These are phyloP conservation scores for Penicillium hordei DNA, from an alignment of 2,329 filamentous ascomycete species.

Conservation along the genomic window DNA sequence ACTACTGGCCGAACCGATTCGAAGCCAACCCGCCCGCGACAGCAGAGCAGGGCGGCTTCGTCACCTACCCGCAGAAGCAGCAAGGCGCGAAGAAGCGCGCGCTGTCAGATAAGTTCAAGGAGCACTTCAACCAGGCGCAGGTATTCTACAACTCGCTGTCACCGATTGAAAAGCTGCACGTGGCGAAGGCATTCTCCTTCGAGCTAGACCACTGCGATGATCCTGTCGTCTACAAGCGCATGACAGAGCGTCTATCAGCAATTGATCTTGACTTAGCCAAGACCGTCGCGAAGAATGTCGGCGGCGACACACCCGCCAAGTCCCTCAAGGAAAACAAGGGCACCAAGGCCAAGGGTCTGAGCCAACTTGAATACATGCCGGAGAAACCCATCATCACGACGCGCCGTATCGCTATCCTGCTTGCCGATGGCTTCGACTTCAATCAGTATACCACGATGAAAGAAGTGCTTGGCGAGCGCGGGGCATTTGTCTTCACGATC, in stretches of 20 bases:
- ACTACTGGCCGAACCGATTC: slow-evolving; percentile 78
- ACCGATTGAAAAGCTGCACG: slow-evolving; percentile 36
- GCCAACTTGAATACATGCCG: slow-evolving; percentile 65
- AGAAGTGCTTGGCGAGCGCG: slow-evolving; percentile 59
- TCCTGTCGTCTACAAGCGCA: slow-evolving; percentile 70
- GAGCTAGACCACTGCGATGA: slow-evolving; percentile 64
- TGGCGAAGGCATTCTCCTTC: slow-evolving; percentile 40
- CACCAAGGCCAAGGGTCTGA: slow-evolving; percentile 61
- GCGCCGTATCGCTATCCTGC: slow-evolving; percentile 71
- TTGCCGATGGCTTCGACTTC: slow-evolving; percentile 74
- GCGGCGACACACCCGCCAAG: slow-evolving; percentile 60
- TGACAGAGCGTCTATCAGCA: slow-evolving; percentile 66
- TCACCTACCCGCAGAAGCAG: slow-evolving; percentile 65
- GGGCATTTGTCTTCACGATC: slow-evolving; percentile 72
- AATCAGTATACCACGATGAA: slow-evolving; percentile 65
- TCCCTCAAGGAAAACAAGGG: slow-evolving; percentile 63
- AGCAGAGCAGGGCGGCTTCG: slow-evolving; percentile 63
- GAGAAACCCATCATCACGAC: slow-evolving; percentile 65
- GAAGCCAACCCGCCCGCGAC: slow-evolving; percentile 63
- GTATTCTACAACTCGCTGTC: slow-evolving; percentile 41
- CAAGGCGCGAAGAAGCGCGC: slow-evolving; percentile 67
- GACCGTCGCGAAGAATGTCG: slow-evolving; percentile 68
- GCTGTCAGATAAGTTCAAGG: slow-evolving; percentile 46
- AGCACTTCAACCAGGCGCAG: slow-evolving; percentile 41
- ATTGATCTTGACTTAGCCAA: slow-evolving; percentile 70